Conservation (phyloP, 139 green algal genomes). For the Spirogloea muscicola region DNA sequence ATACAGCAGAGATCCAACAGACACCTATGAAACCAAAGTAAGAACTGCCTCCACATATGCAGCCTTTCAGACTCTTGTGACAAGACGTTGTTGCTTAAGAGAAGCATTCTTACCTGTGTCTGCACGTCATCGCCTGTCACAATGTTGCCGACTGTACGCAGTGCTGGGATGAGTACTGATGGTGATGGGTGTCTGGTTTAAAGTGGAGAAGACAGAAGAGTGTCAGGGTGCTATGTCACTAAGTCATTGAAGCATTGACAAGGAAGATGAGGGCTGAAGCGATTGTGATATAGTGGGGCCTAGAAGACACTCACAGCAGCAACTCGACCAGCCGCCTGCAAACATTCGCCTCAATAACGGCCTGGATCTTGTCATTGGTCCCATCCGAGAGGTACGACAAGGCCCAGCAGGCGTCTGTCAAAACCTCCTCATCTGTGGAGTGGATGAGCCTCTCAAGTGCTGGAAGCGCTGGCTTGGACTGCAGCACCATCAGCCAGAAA, state of each 20-base stretch:
- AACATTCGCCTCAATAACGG: conserved; percentile 91
- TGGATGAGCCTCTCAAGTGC: conserved; percentile 88
- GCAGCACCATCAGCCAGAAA: too few species aligned
- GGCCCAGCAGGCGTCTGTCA: conserved; percentile 99
- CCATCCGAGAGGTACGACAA: conserved; percentile 97
- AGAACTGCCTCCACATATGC: too few species aligned
- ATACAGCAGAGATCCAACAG: too few species aligned
- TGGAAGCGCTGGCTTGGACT: conserved; percentile 75
- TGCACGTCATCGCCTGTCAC: conserved; percentile 98
- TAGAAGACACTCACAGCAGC: conserved; percentile 52
- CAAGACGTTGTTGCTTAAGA: too few species aligned
- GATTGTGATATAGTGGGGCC: too few species aligned
- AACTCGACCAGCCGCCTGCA: conserved; percentile 84
- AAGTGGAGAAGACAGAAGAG: conserved; percentile 18
- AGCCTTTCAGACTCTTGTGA: too few species aligned
- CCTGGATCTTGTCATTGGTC: conserved; percentile 97
- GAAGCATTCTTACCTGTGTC: conserved; percentile 74
- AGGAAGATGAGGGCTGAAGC: conserved; percentile 10
- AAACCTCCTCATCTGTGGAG: conserved; percentile 91
- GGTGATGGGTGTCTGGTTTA: conserved; percentile 60
- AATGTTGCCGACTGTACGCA: conserved; percentile 99
- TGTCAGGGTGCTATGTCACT: neutral
- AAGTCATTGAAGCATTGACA: too few species aligned
- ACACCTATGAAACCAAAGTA: too few species aligned
- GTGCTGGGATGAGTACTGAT: conserved; percentile 89